Evolutionary conservation across 2,329 filamentous ascomycete species (phyloP), one percentile per base, ranked within the genome.

Genomic region (Pyrenophora graminea): DNA sequence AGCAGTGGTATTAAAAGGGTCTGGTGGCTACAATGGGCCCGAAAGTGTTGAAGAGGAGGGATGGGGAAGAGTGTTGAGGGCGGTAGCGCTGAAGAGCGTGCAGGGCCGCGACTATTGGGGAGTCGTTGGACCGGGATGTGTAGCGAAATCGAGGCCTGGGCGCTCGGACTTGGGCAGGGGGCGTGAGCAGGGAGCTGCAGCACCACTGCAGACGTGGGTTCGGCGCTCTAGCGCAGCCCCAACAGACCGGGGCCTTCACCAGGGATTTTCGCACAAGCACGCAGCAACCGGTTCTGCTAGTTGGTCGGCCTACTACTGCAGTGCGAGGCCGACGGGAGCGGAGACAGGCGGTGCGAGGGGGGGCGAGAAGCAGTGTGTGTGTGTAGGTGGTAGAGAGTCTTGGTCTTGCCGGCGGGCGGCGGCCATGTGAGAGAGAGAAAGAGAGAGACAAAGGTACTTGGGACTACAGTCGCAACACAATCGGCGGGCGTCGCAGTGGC

Each of bases 11-110:
- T 63, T 67, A 66, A 65, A 66, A 67, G 66, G 62, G 56, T 50
- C 53, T 62, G 51, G 32, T 66, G 66, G 68, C 70, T 66, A 62
- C 66, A 64, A 63, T 62, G 60, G 69, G 67, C 67, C 67, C 60
- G 58, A 62, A 62, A 61, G 52, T 60, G 61, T 54, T 62, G 62
- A 62, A 57, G 62, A 59, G 55, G 49, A 60, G 56, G 54, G 53
- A 58, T 45, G 55, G 54, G 51, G 58, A 47, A 56, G 57, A 62
- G 60, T 70, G 67, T 70, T 70, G 69, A 66, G 69, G 60, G 59
- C 61, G 61, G 63, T 67, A 63, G 66, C 62, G 65, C 62, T 63
- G 54, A 55, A 55, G 51, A 55, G 51, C 56, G 61, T 62, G 63
- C 63, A 65, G 67, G 62, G 44, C 49, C 53, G 64, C 62, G 66